phyloP scores from a whole-genome alignment of 768 basidiomycete genomes.

The Russula brevipes region DNA sequence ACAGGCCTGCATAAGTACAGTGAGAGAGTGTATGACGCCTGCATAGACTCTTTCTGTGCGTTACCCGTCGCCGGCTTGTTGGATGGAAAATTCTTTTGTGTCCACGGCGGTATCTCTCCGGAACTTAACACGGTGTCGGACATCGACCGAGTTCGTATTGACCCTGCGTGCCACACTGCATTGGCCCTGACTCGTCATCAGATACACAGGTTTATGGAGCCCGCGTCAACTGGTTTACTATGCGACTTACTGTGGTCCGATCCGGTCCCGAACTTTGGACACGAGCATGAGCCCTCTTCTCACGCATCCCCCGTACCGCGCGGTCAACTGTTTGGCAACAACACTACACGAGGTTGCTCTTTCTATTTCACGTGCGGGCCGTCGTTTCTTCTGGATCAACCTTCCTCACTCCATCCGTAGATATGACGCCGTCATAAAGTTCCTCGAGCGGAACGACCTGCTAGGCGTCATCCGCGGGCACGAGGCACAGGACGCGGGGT shows the following conservation, averaged over 20 bases:
- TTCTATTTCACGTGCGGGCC: constrained; percentile 82
- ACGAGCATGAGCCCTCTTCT: constrained; percentile 55
- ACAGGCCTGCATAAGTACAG: constrained; percentile 90
- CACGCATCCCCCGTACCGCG: constrained; percentile 50
- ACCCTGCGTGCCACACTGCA: not conserved
- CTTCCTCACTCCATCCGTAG: constrained; percentile 31
- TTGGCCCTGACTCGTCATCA: constrained; percentile 31
- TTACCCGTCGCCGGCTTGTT: constrained; percentile 89
- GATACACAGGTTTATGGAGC: constrained; percentile 92
- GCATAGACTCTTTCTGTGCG: constrained; percentile 83
- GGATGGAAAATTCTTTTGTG: constrained; percentile 94
- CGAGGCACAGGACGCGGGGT: constrained; percentile 97
- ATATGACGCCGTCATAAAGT: constrained; percentile 87
- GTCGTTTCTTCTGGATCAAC: not conserved
- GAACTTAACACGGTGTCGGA: constrained; percentile 77
- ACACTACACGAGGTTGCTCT: constrained; percentile 84
- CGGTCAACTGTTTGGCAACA: constrained; percentile 68
- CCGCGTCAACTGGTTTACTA: constrained; percentile 83
- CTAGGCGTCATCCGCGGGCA: constrained; percentile 95
- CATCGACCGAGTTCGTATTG: constrained; percentile 49
- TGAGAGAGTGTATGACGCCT: constrained; percentile 81
- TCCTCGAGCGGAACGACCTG: constrained; percentile 86
- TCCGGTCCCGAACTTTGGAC: constrained; percentile 83
- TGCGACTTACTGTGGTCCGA: constrained; percentile 98
- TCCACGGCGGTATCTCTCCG: constrained; percentile 94